phyloP scores from a whole-genome alignment of 345 rosid species.

The Schrenkiella parvula region DNA sequence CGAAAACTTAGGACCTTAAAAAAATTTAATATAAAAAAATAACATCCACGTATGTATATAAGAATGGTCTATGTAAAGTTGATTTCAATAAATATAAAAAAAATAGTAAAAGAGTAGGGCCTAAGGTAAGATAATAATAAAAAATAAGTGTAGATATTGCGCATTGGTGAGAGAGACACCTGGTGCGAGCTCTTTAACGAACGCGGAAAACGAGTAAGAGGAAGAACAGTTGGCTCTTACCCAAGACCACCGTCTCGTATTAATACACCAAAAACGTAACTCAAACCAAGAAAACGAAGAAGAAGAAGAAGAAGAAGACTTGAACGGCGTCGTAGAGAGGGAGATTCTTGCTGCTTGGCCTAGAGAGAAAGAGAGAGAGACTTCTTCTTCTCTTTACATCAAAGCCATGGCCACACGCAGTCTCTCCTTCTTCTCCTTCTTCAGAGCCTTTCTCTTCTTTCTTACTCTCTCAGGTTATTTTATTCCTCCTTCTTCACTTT shows the following conservation, averaged over 20 bases:
- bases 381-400: not conserved
- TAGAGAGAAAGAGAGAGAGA: not conserved
- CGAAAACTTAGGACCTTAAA: no score
- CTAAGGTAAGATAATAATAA: no score
- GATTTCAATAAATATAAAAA: no score
- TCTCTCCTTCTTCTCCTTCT: slow-evolving; percentile 27
- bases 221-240: not conserved
- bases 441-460: slow-evolving; percentile 35
- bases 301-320: not conserved
- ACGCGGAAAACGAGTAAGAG: slow-evolving; percentile 11
- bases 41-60: no score
- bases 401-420: slow-evolving; percentile 23
- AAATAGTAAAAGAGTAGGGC: no score
- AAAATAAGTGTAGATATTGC: not conserved
- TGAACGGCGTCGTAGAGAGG: slow-evolving; percentile 16
- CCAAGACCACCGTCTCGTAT: slow-evolving; percentile 1
- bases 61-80: no score
- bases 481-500: not conserved
- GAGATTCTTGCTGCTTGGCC: slow-evolving; percentile 8
- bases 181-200: not conserved
- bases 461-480: slow-evolving; percentile 52
- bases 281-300: not conserved
- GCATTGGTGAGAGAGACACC: slow-evolving; percentile 1
- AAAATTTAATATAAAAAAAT: no score
- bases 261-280: not conserved